These are phyloP conservation scores for Cercis canadensis DNA, from an alignment of 306 rosid genomes.

Conservation along the genomic window DNA sequence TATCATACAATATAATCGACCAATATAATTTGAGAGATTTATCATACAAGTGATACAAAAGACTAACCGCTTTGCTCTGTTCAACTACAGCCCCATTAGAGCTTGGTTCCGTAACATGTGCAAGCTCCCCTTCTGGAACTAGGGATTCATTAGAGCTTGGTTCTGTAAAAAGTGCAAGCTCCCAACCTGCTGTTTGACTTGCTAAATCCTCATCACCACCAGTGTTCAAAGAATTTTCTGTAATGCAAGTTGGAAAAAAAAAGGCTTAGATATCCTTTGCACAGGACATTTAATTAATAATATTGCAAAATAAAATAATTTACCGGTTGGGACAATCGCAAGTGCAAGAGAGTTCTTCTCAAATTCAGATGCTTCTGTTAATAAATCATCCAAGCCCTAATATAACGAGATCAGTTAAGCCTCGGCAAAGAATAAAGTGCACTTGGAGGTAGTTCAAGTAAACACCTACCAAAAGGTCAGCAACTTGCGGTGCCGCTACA, in stretches of 20 bases:
- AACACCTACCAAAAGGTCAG: slow-evolving; percentile 50
- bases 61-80: slow-evolving; percentile 24
- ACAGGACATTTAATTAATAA: background rate
- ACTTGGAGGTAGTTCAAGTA: background rate
- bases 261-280: background rate
- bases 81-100: slow-evolving; percentile 3
- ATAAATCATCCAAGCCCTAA: slow-evolving; percentile 54
- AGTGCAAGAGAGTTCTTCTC: slow-evolving; percentile 42
- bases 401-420: slow-evolving; percentile 2
- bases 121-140: slow-evolving; percentile 38
- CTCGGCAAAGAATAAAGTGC: background rate
- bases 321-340: slow-evolving; percentile 42
- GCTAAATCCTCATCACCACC: slow-evolving; percentile 14
- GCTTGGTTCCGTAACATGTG: slow-evolving; percentile 40
- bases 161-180: slow-evolving; percentile 47
- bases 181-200: slow-evolving; percentile 41
- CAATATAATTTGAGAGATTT: too few relatives aligned
- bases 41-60: background rate
- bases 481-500: slow-evolving; percentile 36
- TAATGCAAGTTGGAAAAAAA: background rate
- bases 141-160: background rate
- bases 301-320: slow-evolving; percentile 10
- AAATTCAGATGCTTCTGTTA: slow-evolving; percentile 54
- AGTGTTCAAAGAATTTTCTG: slow-evolving; percentile 31
- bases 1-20: too few relatives aligned